A percentile compares a stretch with the other conserved stretches of the same genome.
Conservation (phyloP, 139 green algal genomes). For the Astrephomene gubernaculifera region DNA sequence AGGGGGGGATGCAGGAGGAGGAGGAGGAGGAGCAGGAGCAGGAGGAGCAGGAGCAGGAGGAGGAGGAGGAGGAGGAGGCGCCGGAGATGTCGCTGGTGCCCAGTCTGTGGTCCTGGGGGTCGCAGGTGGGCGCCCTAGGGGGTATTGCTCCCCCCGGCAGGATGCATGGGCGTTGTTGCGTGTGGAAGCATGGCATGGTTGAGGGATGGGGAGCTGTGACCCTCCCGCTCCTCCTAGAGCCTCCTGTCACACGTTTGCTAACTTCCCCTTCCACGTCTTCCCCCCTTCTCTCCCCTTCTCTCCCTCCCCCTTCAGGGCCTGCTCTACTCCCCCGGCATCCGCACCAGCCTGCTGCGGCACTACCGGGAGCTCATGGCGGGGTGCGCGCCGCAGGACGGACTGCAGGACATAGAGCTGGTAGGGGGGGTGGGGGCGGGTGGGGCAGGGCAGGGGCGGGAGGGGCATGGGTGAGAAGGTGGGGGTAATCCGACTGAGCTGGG, state of each 20-base stretch:
- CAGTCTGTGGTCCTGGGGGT: slow-evolving; percentile 23
- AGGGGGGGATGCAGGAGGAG: neutral
- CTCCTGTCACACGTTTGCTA: neutral
- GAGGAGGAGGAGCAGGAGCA: neutral
- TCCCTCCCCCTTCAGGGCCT: neutral
- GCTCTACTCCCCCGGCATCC: slow-evolving; percentile 30
- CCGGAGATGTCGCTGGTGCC: slow-evolving; percentile 5
- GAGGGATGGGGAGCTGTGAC: neutral
- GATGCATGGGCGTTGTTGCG: neutral
- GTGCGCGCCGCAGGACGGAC: slow-evolving; percentile 24
- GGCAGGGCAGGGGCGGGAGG: neutral
- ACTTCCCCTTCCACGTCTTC: neutral
- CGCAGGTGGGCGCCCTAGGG: slow-evolving; percentile 12
- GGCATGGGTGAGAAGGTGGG: neutral
- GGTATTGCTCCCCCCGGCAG: neutral
- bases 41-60: neutral
- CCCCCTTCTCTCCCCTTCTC: neutral
- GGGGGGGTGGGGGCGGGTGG: neutral
- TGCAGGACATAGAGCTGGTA: slow-evolving; percentile 30
- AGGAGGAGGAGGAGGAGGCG: neutral
- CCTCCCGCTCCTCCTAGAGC: neutral
- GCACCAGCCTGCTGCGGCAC: slow-evolving; percentile 18
- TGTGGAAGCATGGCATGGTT: neutral
- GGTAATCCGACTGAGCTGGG: neutral
- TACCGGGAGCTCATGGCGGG: slow-evolving; percentile 17